These are phyloP conservation scores for Colletotrichum filicis DNA, from an alignment of 2,329 filamentous ascomycete species.

Conservation along the genomic window DNA sequence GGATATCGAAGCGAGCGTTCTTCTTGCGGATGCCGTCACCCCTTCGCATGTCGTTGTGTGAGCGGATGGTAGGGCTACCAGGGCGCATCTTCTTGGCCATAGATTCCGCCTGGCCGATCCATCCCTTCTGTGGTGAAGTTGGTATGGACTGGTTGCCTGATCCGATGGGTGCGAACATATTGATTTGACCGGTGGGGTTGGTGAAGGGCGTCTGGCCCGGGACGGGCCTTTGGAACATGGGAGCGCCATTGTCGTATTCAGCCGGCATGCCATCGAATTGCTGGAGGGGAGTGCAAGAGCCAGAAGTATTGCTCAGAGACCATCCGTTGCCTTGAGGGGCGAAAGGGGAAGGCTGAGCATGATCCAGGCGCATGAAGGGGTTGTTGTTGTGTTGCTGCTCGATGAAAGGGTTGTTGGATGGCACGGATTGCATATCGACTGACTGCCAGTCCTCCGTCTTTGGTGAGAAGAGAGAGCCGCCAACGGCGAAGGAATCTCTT, in stretches of 20 bases:
- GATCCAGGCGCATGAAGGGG: slow-evolving; percentile 74
- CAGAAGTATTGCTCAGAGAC: slow-evolving; percentile 73
- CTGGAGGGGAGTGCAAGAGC: slow-evolving; percentile 79
- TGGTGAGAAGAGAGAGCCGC: slow-evolving; percentile 70
- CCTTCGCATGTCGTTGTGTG: slow-evolving; percentile 80
- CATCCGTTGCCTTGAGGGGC: slow-evolving; percentile 61
- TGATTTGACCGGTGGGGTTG: slow-evolving; percentile 60
- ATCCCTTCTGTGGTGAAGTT: slow-evolving; percentile 68
- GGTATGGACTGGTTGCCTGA: slow-evolving; percentile 61
- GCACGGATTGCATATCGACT: slow-evolving; percentile 72
- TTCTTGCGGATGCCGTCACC: slow-evolving; percentile 97
- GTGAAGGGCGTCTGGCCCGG: slow-evolving; percentile 66
- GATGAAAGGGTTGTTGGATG: slow-evolving; percentile 72
- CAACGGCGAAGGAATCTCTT: slow-evolving; percentile 71
- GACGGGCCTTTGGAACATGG: slow-evolving; percentile 65
- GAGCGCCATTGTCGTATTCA: slow-evolving; percentile 64
- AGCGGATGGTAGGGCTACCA: slow-evolving; percentile 76
- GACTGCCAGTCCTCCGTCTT: slow-evolving; percentile 74
- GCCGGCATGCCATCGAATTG: slow-evolving; percentile 72
- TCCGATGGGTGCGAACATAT: slow-evolving; percentile 64
- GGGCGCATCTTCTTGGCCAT: slow-evolving; percentile 71
- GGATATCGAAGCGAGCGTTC: slow-evolving; percentile 98
- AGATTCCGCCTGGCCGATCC: slow-evolving; percentile 60
- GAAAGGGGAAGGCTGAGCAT: slow-evolving; percentile 56
- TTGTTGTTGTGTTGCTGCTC: slow-evolving; percentile 67